phyloP scores from a whole-genome alignment of 495 filamentous ascomycete species.

The Annulohypoxylon bovei region DNA sequence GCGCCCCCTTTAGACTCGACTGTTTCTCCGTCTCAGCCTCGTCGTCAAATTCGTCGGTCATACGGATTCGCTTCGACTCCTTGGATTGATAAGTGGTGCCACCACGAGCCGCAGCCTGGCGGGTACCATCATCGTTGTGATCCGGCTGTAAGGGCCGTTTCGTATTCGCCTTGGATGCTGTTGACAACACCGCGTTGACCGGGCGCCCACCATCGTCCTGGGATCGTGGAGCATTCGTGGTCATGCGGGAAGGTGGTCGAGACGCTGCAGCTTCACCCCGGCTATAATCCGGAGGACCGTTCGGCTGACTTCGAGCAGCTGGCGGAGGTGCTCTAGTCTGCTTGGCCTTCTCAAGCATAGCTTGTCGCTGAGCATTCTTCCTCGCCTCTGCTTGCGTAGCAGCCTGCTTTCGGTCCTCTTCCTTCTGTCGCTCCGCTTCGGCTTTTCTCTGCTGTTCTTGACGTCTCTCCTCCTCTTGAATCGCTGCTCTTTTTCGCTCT shows the following conservation, averaged over 20 bases:
- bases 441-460: slow-evolving; percentile 61
- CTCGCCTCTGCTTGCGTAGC: slow-evolving; percentile 60
- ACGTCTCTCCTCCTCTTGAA: slow-evolving; percentile 65
- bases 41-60: slow-evolving; percentile 65
- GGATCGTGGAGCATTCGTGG: slow-evolving; percentile 48
- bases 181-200: slow-evolving; percentile 55
- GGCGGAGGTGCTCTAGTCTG: slow-evolving; percentile 64
- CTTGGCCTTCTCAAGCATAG: slow-evolving; percentile 74
- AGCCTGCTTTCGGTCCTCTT: slow-evolving; percentile 58
- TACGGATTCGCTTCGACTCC: slow-evolving; percentile 67
- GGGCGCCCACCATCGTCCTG: slow-evolving; percentile 56
- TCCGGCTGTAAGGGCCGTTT: slow-evolving; percentile 65
- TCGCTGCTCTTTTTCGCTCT: slow-evolving; percentile 76
- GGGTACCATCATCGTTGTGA: slow-evolving; percentile 56
- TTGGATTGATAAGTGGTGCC: slow-evolving; percentile 59
- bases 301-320: slow-evolving; percentile 58
- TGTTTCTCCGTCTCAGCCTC: slow-evolving; percentile 53
- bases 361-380: slow-evolving; percentile 75
- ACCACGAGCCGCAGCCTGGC: slow-evolving; percentile 51
- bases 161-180: slow-evolving; percentile 53
- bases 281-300: slow-evolving; percentile 57
- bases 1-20: slow-evolving; percentile 75
- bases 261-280: slow-evolving; percentile 44
- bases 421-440: slow-evolving; percentile 61
- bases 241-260: slow-evolving; percentile 56